Percentiles rank a stretch among this genome's conserved stretches.
phyloP scores from a whole-genome alignment of 2,329 filamentous ascomycete species.

The Fusarium anthophilum region DNA sequence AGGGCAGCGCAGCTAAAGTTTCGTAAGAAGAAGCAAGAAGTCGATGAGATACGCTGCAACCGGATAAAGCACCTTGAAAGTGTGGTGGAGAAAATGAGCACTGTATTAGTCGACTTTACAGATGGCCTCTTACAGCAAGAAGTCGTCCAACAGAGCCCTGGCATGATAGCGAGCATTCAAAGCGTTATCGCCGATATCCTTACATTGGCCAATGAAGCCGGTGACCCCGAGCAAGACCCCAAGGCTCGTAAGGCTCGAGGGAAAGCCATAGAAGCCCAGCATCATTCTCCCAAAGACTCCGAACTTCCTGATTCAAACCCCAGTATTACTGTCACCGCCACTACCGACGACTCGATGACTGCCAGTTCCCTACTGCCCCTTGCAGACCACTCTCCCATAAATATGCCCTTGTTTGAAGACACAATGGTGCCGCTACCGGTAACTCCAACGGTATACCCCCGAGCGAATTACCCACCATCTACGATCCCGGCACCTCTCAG shows the following conservation, averaged over 20 bases:
- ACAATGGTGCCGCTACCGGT: background rate
- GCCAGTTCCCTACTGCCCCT: too few species aligned
- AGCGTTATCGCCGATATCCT: background rate
- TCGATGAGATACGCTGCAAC: background rate
- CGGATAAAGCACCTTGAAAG: background rate
- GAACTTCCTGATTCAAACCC: background rate
- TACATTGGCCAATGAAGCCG: background rate
- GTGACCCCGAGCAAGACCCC: background rate
- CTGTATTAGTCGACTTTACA: background rate
- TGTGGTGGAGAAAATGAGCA: constrained; percentile 2
- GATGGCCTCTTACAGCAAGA: background rate
- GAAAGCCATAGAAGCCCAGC: fast-evolving
- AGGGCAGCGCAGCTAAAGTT: background rate
- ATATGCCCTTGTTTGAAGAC: background rate
- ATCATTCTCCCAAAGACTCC: background rate
- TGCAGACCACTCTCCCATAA: background rate
- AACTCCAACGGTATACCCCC: background rate
- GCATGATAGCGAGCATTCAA: background rate
- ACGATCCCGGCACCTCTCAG: background rate
- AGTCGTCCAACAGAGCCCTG: background rate
- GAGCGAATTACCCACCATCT: background rate
- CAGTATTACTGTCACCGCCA: too few species aligned
- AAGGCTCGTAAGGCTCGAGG: background rate
- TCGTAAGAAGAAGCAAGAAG: background rate
- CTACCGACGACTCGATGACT: too few species aligned